Percentiles rank a stretch among this genome's conserved stretches.
Conservation (phyloP, 371 early-diverging fungal genomes). For the Pancytospora philotis region DNA sequence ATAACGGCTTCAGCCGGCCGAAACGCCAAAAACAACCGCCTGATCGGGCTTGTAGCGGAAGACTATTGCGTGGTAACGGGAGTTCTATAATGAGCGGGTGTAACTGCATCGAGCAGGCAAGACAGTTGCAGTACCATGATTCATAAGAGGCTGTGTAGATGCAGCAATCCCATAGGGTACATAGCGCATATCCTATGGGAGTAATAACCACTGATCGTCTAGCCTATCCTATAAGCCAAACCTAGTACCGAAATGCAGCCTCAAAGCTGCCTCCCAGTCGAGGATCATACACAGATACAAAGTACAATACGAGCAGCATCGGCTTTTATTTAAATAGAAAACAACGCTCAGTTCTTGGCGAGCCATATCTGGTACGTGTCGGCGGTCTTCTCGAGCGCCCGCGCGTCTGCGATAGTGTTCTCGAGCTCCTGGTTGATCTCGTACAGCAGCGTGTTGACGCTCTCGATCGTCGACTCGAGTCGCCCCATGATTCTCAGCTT, state of each 20-base stretch:
- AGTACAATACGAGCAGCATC: background rate
- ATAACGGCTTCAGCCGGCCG: background rate
- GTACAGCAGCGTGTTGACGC: background rate
- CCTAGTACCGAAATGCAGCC: background rate
- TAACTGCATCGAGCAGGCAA: background rate
- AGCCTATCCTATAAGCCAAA: background rate
- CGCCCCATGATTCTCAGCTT: conserved; percentile 28
- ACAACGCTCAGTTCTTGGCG: background rate
- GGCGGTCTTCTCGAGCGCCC: conserved; percentile 4
- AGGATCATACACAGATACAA: background rate
- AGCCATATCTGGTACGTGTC: conserved; percentile 32
- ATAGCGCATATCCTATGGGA: no score
- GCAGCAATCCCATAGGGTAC: no score
- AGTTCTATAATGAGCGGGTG: background rate
- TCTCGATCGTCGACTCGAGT: conserved; percentile 28
- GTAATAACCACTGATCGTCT: background rate
- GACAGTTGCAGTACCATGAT: background rate
- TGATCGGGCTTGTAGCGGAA: background rate
- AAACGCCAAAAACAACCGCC: background rate
- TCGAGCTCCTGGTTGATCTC: conserved; percentile 34
- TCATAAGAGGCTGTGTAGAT: no score
- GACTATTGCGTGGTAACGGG: background rate
- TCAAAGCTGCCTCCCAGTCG: background rate
- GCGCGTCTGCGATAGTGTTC: conserved; percentile 10
- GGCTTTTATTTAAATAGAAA: background rate